phyloP scores from a whole-genome alignment of 2,329 filamentous ascomycete genomes.

The Calonectria honghensis region DNA sequence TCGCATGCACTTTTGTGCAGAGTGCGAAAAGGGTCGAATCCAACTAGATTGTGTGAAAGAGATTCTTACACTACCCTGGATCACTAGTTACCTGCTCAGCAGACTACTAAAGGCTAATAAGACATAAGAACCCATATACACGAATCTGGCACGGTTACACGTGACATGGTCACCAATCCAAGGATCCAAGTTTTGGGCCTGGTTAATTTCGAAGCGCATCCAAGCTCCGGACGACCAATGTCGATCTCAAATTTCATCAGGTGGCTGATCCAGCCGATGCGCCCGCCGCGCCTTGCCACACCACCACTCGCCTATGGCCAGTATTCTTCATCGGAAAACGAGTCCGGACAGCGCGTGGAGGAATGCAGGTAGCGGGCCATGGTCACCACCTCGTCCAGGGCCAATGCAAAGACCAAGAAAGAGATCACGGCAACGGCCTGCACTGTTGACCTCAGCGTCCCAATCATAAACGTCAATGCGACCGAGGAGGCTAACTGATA shows the following conservation, averaged over 20 bases:
- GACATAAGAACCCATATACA: neutral
- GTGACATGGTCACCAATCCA: conserved; percentile 2
- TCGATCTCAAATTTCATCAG: conserved; percentile 8
- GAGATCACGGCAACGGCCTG: conserved; percentile 73
- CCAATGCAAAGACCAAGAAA: conserved; percentile 57
- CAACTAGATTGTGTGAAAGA: neutral
- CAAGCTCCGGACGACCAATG: neutral
- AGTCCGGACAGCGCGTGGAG: conserved; percentile 86
- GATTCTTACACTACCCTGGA: neutral
- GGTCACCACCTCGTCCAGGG: conserved; percentile 79
- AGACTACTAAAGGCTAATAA: no score
- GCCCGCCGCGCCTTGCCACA: conserved; percentile 81
- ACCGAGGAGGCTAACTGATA: conserved; percentile 94
- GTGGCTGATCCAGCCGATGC: conserved; percentile 49
- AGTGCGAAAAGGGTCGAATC: neutral
- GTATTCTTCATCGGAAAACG: conserved; percentile 84
- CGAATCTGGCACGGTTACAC: conserved; percentile 1
- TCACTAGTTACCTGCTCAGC: neutral
- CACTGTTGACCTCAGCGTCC: conserved; percentile 76
- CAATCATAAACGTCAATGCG: conserved; percentile 83
- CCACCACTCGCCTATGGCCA: conserved; percentile 80
- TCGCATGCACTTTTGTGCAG: neutral
- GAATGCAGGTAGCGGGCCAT: conserved; percentile 81
- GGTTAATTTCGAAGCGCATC: neutral
- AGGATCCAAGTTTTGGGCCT: neutral